Evolutionary conservation across 768 basidiomycete species (phyloP).

Genomic region (Trametes villosa): DNA sequence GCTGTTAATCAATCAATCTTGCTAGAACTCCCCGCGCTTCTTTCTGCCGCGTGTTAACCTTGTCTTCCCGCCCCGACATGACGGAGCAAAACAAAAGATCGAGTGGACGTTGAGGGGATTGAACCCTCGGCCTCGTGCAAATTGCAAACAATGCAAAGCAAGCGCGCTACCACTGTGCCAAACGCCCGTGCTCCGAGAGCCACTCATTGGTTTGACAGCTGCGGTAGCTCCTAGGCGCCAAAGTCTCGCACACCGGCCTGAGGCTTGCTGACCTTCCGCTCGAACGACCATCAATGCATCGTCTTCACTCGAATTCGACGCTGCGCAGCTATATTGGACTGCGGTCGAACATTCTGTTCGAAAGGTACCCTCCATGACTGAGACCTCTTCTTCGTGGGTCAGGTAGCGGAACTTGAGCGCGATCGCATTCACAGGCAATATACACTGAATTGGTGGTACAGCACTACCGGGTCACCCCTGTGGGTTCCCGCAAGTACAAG

Average conservation of each 20-base stretch:
- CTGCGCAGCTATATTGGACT: no score
- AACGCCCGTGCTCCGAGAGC: slow-evolving; percentile 27
- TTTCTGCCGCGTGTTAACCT: slow-evolving; percentile 12
- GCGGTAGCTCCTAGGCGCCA: no score
- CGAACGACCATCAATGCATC: no score
- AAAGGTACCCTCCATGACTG: no score
- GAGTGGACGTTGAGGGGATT: slow-evolving; percentile 27
- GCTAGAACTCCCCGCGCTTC: slow-evolving; percentile 24
- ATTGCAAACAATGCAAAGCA: slow-evolving; percentile 24
- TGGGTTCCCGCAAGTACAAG: neutral
- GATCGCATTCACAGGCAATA: neutral
- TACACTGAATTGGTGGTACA: neutral
- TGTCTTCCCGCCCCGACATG: neutral
- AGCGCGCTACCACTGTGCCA: slow-evolving; percentile 33
- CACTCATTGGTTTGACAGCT: neutral
- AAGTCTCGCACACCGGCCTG: no score
- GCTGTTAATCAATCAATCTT: slow-evolving; percentile 32
- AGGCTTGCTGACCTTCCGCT: no score
- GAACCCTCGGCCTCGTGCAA: slow-evolving; percentile 30
- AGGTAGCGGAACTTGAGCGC: neutral
- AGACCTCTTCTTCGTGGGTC: neutral
- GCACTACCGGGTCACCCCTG: neutral
- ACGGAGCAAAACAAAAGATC: neutral
- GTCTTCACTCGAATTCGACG: no score
- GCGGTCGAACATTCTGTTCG: no score